Evolutionary conservation across 2,329 filamentous ascomycete genomes (phyloP), one percentile per base, ranked within the genome.

Genomic region (Monosporascus ibericus): DNA sequence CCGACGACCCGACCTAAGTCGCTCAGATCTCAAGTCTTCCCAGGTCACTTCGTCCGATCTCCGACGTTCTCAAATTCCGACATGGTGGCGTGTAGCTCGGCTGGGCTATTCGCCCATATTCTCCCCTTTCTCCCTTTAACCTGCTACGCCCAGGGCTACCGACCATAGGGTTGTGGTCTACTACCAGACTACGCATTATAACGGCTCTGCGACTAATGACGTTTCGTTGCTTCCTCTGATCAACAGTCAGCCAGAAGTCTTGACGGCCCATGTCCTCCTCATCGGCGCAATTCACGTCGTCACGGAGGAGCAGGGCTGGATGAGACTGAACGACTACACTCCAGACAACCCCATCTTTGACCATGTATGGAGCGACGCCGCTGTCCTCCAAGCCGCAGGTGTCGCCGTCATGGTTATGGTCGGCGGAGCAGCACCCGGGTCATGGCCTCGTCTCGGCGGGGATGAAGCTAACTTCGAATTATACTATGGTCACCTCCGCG

Each of bases 261-360:
- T 75, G 38, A 66, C 80, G 25, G 95, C 92, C 0, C 92, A 96
- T 71, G 77, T n/a, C n/a, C n/a, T 96, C 54, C 92, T 95, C 60
- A 72, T 96, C 48, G 90, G 89, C 6, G 91, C 92, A 14, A 83
- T 96, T 54, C 92, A 96, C 70, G 74, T 96, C 60, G 92, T 94
- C 68, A 76, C 79, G 6, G 70, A 72, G 24, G 68, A 72, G 20
- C 83, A 88, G 1, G 76, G 75, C 8, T 76, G 82, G 53, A 79
- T 92, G 60, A 89, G 85, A 0, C 80, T 96, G 58, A 96, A 96
- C 68, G 86, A 96, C 70, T 81, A 90, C 65, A 76, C 77, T 0
- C 89, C 89, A 0, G 72, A 80, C n/a, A 72, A 88, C 60, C 69
- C 81, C 5, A 79, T 82, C 58, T 92, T 87, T 69, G 74, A 81